These are phyloP conservation scores for Daldinia sp. DNA, from an alignment of 2,329 filamentous ascomycete species.

Conservation along the genomic window DNA sequence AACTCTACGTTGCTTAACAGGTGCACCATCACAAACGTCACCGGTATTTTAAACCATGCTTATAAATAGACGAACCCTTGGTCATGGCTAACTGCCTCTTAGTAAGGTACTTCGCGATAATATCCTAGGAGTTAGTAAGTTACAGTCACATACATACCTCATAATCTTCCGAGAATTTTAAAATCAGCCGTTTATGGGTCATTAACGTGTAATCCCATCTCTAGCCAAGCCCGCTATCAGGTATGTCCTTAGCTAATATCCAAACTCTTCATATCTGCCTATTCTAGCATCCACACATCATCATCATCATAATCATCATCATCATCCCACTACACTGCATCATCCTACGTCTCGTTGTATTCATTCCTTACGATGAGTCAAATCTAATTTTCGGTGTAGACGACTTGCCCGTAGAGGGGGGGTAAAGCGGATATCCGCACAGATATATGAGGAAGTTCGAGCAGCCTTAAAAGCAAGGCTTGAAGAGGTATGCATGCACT, in stretches of 20 bases:
- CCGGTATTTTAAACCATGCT: constrained; percentile 32
- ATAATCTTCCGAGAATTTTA: not conserved
- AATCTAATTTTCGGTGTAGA: constrained; percentile 49
- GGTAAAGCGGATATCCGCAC: constrained; percentile 74
- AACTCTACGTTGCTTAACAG: constrained; percentile 26
- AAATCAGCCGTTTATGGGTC: not conserved
- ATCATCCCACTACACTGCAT: not conserved
- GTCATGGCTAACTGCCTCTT: constrained; percentile 8
- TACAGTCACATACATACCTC: not conserved
- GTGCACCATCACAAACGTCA: constrained; percentile 42
- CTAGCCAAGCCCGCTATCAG: constrained; percentile 63
- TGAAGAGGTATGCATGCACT: constrained; percentile 50
- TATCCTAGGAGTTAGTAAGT: constrained; percentile 47
- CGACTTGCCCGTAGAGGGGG: constrained; percentile 79
- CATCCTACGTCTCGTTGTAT: not conserved
- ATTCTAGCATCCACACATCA: not conserved
- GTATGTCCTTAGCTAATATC: constrained; percentile 47
- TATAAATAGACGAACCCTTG: not conserved
- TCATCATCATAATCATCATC: not conserved
- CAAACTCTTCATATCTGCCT: not conserved
- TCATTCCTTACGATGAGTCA: not conserved
- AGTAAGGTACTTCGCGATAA: constrained; percentile 48
- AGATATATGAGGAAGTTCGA: constrained; percentile 71
- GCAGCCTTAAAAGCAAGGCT: constrained; percentile 60
- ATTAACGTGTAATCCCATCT: constrained; percentile 33